A percentile compares a stretch with the other conserved stretches of the same genome.
Conservation (phyloP, 2,329 filamentous ascomycete species). For the Ramichloridium luteum region DNA sequence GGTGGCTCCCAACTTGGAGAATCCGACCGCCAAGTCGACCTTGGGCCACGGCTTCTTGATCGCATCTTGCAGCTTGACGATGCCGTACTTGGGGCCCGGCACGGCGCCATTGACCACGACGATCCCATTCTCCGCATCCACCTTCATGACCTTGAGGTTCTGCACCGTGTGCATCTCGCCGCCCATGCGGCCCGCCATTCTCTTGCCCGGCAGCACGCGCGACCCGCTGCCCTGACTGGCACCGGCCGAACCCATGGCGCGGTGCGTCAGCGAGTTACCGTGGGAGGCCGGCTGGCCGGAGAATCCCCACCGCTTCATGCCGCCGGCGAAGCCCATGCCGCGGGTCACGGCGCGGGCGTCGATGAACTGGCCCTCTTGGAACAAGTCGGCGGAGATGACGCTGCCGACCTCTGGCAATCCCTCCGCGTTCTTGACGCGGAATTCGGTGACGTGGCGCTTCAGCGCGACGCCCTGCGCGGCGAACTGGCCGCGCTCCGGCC, state of each 20-base stretch:
- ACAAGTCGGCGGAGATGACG: constrained; percentile 75
- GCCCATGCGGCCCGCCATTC: constrained; percentile 96
- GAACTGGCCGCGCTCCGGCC: constrained; percentile 78
- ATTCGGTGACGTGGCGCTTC: constrained; percentile 75
- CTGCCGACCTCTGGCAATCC: constrained; percentile 68
- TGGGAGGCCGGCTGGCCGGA: constrained; percentile 79
- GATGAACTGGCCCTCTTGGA: constrained; percentile 78
- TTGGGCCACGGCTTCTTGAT: constrained; percentile 71
- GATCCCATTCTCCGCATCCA: constrained; percentile 76
- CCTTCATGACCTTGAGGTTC: constrained; percentile 78
- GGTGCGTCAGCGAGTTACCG: constrained; percentile 90
- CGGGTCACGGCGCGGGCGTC: constrained; percentile 68
- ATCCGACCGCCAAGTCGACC: constrained; percentile 22
- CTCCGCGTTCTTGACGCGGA: constrained; percentile 61
- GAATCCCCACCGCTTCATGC: constrained; percentile 95
- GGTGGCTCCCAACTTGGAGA: too few relatives aligned
- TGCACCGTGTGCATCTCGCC: constrained; percentile 78
- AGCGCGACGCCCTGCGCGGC: constrained; percentile 69
- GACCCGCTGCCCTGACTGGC: constrained; percentile 86
- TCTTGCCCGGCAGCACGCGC: constrained; percentile 87
- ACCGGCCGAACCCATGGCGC: constrained; percentile 80
- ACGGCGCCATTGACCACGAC: constrained; percentile 80
- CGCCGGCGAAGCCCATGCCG: constrained; percentile 90
- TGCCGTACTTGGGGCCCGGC: constrained; percentile 73
- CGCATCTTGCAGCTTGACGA: constrained; percentile 80